Conservation (phyloP, 2,329 filamentous ascomycete genomes). For the Trichophaea hybrida region DNA sequence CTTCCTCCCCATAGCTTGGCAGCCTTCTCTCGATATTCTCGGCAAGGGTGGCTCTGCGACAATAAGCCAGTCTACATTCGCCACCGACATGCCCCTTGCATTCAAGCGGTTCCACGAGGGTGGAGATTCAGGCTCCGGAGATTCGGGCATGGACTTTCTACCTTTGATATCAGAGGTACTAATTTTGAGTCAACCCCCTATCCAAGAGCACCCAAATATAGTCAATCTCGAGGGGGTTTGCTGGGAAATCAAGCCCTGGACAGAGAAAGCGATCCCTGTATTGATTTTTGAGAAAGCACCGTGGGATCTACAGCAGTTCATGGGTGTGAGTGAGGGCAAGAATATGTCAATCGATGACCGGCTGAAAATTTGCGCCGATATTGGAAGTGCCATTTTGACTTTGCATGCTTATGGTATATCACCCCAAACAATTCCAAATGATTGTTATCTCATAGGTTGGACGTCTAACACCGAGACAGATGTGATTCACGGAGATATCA, state of each 20-base stretch:
- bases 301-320: not conserved
- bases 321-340: not conserved
- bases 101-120: constrained; percentile 22
- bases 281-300: constrained; percentile 5
- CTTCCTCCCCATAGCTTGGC: constrained; percentile 24
- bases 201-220: constrained; percentile 16
- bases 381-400: constrained; percentile 17
- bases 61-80: constrained; percentile 16
- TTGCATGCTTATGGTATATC: constrained; percentile 17
- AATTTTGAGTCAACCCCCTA: constrained; percentile 8
- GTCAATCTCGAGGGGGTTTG: constrained; percentile 15
- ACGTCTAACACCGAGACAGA: not conserved
- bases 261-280: not conserved
- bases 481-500: constrained; percentile 18
- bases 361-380: constrained; percentile 17
- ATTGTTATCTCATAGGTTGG: not conserved
- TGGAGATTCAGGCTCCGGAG: not conserved
- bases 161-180: constrained; percentile 8
- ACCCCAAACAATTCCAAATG: not conserved
- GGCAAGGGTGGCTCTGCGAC: constrained; percentile 12
- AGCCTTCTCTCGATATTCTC: constrained; percentile 11
- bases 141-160: constrained; percentile 1
- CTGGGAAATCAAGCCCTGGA: constrained; percentile 9
- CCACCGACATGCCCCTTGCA: constrained; percentile 17
- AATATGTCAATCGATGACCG: constrained; percentile 7